phyloP scores from a whole-genome alignment of 805 yeast species.

The Nematodospora valgi region DNA sequence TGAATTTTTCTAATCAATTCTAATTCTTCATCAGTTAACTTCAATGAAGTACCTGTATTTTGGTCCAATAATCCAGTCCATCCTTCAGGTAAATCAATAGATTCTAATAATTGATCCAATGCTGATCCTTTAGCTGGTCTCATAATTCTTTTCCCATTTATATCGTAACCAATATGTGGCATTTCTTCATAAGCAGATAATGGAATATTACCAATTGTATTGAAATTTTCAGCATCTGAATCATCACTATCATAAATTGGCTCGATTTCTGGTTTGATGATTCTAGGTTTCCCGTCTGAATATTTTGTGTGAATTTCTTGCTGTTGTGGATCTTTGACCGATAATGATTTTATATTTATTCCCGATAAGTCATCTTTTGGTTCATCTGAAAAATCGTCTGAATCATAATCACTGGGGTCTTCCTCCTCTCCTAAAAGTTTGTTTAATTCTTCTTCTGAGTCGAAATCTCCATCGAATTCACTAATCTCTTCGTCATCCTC shows the following conservation, averaged over 20 bases:
- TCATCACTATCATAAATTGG: constrained; percentile 97
- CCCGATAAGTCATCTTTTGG: constrained; percentile 55
- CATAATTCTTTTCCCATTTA: constrained; percentile 97
- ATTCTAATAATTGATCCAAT: constrained; percentile 81
- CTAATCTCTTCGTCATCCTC: constrained; percentile 31
- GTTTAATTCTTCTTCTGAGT: constrained; percentile 64
- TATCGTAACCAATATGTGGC: constrained; percentile 96
- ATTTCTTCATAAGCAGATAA: constrained; percentile 90
- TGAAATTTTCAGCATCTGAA: constrained; percentile 71
- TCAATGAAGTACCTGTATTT: constrained; percentile 80
- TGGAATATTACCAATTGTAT: constrained; percentile 94
- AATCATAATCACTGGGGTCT: constrained; percentile 35
- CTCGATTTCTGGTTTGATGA: constrained; percentile 82
- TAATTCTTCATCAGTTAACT: constrained; percentile 81
- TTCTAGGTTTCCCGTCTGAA: constrained; percentile 79
- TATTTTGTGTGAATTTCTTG: constrained; percentile 43
- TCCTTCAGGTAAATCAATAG: constrained; percentile 93
- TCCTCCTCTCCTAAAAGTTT: constrained; percentile 56
- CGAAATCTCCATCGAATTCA: constrained; percentile 23
- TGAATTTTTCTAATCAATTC: constrained; percentile 86
- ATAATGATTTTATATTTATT: constrained; percentile 48
- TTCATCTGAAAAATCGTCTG: constrained; percentile 51
- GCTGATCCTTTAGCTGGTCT: constrained; percentile 98
- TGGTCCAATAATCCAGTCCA: constrained; percentile 97
- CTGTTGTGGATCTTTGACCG: constrained; percentile 32